Conservation (phyloP, 1,284 basidiomycete genomes). For the Xanthoconium separans region DNA sequence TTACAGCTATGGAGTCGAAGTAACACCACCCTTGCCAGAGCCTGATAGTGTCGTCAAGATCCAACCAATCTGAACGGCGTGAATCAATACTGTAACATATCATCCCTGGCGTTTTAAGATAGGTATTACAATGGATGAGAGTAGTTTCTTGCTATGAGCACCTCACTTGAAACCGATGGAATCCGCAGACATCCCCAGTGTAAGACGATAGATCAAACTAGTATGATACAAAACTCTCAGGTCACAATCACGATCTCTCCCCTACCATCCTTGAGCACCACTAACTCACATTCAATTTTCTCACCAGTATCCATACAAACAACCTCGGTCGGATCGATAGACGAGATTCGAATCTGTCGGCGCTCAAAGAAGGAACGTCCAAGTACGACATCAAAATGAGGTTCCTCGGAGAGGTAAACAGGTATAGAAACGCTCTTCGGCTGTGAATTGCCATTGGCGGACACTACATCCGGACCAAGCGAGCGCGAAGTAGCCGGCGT, state of each 20-base stretch:
- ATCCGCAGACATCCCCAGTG: background rate
- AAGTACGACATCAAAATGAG: conserved; percentile 95
- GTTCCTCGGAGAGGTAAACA: conserved; percentile 89
- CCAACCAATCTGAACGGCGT: background rate
- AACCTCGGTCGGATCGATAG: conserved; percentile 86
- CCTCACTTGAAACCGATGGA: background rate
- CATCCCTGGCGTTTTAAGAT: background rate
- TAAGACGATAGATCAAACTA: background rate
- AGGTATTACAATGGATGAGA: background rate
- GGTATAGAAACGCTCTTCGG: conserved; percentile 34
- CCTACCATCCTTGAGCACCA: conserved; percentile 84
- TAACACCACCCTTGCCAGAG: conserved; percentile 2
- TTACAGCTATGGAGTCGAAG: background rate
- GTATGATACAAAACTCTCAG: conserved; percentile 25
- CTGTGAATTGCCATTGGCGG: conserved; percentile 12
- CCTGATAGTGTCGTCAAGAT: background rate
- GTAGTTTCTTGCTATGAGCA: background rate
- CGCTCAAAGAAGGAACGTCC: conserved; percentile 94
- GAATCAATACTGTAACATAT: background rate
- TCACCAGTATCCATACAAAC: conserved; percentile 96
- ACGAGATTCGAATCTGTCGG: conserved; percentile 79
- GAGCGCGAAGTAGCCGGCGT: conserved; percentile 33
- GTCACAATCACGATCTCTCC: conserved; percentile 89
- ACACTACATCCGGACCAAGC: conserved; percentile 19
- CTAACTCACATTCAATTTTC: conserved; percentile 87